Evolutionary conservation across 495 filamentous ascomycete species (phyloP), one percentile per base, ranked within the genome.

Genomic region (Hypomontagnella submonticulosa): DNA sequence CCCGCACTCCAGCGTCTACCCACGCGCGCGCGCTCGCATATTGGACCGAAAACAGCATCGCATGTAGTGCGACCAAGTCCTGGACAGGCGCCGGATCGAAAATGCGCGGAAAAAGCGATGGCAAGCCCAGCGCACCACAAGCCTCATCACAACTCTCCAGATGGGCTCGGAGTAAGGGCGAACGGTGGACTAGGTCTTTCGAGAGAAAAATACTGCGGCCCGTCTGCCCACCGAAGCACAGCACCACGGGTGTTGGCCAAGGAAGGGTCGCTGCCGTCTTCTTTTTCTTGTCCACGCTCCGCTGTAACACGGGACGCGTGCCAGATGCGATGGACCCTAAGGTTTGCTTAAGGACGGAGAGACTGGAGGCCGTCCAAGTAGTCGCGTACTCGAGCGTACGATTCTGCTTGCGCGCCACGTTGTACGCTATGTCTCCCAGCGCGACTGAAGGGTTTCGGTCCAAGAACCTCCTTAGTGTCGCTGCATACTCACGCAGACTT

Each of bases 191-290:
- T 2, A 82, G 11, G 1, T 61, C 19, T 12, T 61, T 64, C 37
- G 77, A 67, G 0, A 86, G 58, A 0, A 79, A 79, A 1, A 84
- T 63, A 33, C 48, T 79, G 0, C 42, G 76, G 0, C 76, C 79
- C 0, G 77, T 67, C 63, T 87, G 84, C 6, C 83, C 83, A 3
- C 83, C 81, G 37, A 87, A 85, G 56, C 79, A 82, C 0, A 87
- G 65, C 5, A 86, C 64, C 0, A 84, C 71, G 0, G 82, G 78
- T 40, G 43, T 16, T 15, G 57, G 57, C 57, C 57, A 61, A 12
- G 19, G 57, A 1, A 23, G 10, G n/a, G n/a, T n/a, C 12, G 37
- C 9, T n/a, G 47, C 12, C n/a, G 57, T 38, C 32, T 61, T 61
- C 30, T 61, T 50, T 19, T 50, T 61, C 48, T 44, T 61, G 18